Conservation (phyloP, 2,329 filamentous ascomycete genomes). For the Epicoccum nigrum region DNA sequence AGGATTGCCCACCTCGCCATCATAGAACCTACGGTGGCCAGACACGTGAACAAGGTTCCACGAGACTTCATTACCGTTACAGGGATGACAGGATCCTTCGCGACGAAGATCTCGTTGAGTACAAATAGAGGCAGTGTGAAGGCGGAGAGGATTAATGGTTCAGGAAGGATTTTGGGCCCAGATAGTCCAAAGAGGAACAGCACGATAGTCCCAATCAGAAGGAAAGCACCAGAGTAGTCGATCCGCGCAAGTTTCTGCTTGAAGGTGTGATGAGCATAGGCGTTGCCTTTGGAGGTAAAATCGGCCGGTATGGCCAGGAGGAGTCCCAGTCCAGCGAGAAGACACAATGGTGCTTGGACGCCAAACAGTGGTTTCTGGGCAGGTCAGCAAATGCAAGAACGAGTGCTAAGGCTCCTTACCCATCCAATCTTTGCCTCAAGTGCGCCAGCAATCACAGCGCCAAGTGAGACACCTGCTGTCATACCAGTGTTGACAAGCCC, state of each 20-base stretch:
- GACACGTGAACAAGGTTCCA: constrained; percentile 73
- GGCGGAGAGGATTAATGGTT: constrained; percentile 66
- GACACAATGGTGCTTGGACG: constrained; percentile 69
- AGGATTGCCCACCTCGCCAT: constrained; percentile 79
- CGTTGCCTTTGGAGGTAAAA: constrained; percentile 46
- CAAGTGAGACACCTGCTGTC: constrained; percentile 73
- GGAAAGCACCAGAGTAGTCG: constrained; percentile 74
- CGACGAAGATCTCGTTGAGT: constrained; percentile 67
- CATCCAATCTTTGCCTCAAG: constrained; percentile 70
- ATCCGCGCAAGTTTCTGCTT: constrained; percentile 66
- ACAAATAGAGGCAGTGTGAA: constrained; percentile 60
- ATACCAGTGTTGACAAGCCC: constrained; percentile 76
- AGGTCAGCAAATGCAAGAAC: constrained; percentile 4
- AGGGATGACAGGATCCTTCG: constrained; percentile 76
- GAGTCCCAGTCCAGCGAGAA: constrained; percentile 67
- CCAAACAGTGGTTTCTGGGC: constrained; percentile 73
- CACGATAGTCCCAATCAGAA: constrained; percentile 63
- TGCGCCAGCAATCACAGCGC: constrained; percentile 72
- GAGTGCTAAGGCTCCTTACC: constrained; percentile 56
- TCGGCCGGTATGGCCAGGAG: constrained; percentile 68
- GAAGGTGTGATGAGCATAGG: constrained; percentile 47
- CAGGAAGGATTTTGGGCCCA: constrained; percentile 64
- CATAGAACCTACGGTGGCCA: constrained; percentile 79
- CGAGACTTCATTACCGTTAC: constrained; percentile 71
- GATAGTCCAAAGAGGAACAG: constrained; percentile 75